These are phyloP conservation scores for Phytophthora litchii DNA, from an alignment of 352 stramenopile species.

Conservation along the genomic window DNA sequence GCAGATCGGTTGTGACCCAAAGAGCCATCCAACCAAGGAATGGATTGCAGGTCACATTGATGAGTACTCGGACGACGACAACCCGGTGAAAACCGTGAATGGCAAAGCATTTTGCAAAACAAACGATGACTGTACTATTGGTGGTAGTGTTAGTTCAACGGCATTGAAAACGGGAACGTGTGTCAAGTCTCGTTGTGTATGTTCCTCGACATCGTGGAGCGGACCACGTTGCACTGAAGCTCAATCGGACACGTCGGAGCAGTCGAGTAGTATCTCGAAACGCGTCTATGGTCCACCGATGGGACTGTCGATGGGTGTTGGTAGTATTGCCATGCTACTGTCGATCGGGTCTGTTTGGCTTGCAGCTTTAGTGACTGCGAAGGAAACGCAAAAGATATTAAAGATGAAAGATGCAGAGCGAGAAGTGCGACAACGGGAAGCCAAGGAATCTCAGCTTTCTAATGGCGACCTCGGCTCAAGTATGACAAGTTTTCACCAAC, in stretches of 20 bases:
- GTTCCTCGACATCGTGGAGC: slow-evolving; percentile 54
- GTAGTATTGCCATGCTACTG: slow-evolving; percentile 33
- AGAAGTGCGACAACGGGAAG: slow-evolving; percentile 25
- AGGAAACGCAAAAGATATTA: slow-evolving; percentile 21
- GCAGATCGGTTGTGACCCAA: slow-evolving; percentile 60
- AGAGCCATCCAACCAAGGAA: slow-evolving; percentile 58
- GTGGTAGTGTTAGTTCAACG: slow-evolving; percentile 15
- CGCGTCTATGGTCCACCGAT: slow-evolving; percentile 50
- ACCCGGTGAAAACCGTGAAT: slow-evolving; percentile 47
- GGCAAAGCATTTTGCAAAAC: slow-evolving; percentile 55
- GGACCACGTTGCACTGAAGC: slow-evolving; percentile 53
- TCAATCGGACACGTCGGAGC: slow-evolving; percentile 36
- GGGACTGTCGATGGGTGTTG: slow-evolving; percentile 40
- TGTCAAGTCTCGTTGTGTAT: slow-evolving; percentile 58
- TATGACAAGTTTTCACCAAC: slow-evolving; percentile 15
- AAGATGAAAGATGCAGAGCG: slow-evolving; percentile 18
- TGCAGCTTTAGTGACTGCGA: slow-evolving; percentile 28
- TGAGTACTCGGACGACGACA: slow-evolving; percentile 66
- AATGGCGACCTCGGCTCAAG: slow-evolving; percentile 9
- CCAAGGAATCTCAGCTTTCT: slow-evolving; percentile 18
- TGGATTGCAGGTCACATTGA: slow-evolving; percentile 73
- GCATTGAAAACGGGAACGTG: slow-evolving; percentile 54
- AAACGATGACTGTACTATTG: slow-evolving; percentile 68
- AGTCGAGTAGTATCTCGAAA: slow-evolving; percentile 33
- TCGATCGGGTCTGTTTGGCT: slow-evolving; percentile 42